Evolutionary conservation across 2,329 filamentous ascomycete genomes (phyloP).

Genomic region (Pseudogymnoascus sp.): DNA sequence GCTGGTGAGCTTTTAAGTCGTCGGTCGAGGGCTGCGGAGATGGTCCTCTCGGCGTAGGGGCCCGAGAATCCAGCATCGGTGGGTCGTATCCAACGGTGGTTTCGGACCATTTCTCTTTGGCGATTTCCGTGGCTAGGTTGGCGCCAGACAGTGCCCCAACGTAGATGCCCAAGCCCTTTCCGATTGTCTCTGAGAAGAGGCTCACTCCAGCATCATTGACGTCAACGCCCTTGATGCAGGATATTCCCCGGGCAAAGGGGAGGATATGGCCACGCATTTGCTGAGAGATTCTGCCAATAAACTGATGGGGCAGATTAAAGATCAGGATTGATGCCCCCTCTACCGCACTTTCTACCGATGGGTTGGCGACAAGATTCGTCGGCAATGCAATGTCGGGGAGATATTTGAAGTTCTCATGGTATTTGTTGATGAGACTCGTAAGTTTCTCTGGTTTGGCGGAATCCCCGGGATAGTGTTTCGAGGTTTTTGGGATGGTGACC

Average conservation of each 20-base stretch:
- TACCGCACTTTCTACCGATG: conserved; percentile 70
- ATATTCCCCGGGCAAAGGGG: conserved; percentile 86
- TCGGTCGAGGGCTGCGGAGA: conserved; percentile 40
- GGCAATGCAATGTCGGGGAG: conserved; percentile 82
- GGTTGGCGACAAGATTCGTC: conserved; percentile 73
- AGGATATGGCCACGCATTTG: conserved; percentile 81
- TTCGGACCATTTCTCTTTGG: conserved; percentile 91
- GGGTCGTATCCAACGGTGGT: conserved; percentile 96
- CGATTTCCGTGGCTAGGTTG: conserved; percentile 93
- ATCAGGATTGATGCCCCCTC: conserved; percentile 79
- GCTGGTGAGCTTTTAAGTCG: conserved; percentile 45
- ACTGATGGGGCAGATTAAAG: conserved; percentile 96
- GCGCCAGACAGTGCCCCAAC: conserved; percentile 91
- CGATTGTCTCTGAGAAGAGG: conserved; percentile 92
- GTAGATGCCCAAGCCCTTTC: conserved; percentile 85
- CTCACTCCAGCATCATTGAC: conserved; percentile 78
- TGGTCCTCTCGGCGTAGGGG: conserved; percentile 51
- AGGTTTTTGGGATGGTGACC: conserved; percentile 61
- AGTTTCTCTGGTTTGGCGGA: conserved; percentile 68
- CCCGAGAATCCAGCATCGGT: conserved; percentile 75
- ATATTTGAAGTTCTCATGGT: conserved; percentile 97
- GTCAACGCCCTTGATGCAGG: conserved; percentile 96
- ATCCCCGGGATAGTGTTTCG: conserved; percentile 57
- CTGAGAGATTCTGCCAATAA: conserved; percentile 79
- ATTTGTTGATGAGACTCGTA: conserved; percentile 78